Evolutionary conservation across 202 grass and related monocot species (phyloP), one percentile per base, ranked within the genome.

Genomic region (Hordeum pubiflorum): DNA sequence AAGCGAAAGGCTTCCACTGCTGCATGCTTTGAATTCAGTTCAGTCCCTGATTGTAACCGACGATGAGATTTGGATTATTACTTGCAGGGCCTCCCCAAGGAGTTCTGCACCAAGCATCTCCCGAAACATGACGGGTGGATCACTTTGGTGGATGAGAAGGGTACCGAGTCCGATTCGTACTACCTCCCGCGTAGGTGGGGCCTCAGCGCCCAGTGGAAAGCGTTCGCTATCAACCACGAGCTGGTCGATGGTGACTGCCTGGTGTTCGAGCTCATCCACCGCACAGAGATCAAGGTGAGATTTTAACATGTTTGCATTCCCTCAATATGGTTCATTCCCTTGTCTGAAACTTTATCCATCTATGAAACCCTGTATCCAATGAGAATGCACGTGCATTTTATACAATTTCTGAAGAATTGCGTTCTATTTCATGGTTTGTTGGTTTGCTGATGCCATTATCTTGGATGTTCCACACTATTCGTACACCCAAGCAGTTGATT

Each of bases 211-310:
- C 71, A 76, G 9, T 91, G 91, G 91, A 86, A 88, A 32, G 79
- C 70, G 9, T 91, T 93, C 14, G 1, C 88, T 62, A 74, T 91
- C 3, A 4, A 88, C 0, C 91, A 93, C 48, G 27, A 90, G 58
- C 71, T 93, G 31, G 88, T 93, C 7, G 91, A 93, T 48, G 91
- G 91, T 32, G 91, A 93, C 44, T 85, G 82, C 18, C 8, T 91
- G 11, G 76, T 93, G 52, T 91, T 93, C 40, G 69, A 93, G 65
- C 75, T 86, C 4, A 73, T 74, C 2, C 4, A 69, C 27, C n/a
- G 12, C 4, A 75, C 85, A 21, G 91, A 5, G 61, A 71, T 91
- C 21, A 91, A 84, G 85, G 91, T 93, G 22, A 82, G 83, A n/a
- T 72, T 77, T 62, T 14, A 6, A 58, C 7, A 12, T n/a, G 3